Base-by-base conservation (phyloP, 371 early-diverging fungal species). In the Rhizopus sp. region DNA sequence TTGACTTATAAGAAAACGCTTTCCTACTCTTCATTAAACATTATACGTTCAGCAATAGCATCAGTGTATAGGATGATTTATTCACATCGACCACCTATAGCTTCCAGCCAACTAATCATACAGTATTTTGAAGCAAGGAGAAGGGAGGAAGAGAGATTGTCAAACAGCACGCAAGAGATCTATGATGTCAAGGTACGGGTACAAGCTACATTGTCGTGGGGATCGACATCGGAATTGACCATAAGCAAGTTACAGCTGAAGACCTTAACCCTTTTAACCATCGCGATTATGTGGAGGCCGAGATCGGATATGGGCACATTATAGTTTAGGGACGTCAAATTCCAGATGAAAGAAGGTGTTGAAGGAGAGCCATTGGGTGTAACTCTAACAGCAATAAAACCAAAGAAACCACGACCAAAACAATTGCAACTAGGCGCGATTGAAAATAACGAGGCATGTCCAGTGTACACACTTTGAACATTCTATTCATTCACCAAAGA, bases 201-300 rank as follows among this genome's bases (percentile, higher is more conserved):
- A 8, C 7, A 2, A 8, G 8, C 7, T 37, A 37, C 10, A 8
- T 7, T 37, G 8, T 8, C 8, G 37, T 37, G 37, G 10, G 37
- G 2, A 8, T 1, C 37, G 1, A 2, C 37, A 8, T 7, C 37
- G 7, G 7, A 7, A 37, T 10, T 37, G 37, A 10, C 7, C 7
- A 7, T 37, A 7, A 8, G 10, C 10, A 10, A 7, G 7, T 41
- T 41, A 13, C 41, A 41, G 32, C 50, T 39, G 10, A 64, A 56
- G 34, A 55, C 53, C 6, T 44, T 59, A 3, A n/a, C 44, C 7
- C n/a, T 59, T 3, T 6, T 50, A 8, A 32, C 48, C 0, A 38
- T 64, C 1, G 48, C 56, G 1, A 53, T 59, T n/a, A 58, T 61
- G 58, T 60, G 62, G 59, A 30, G 62, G 7, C 61, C 57, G 37